phyloP scores from a whole-genome alignment of 1,284 basidiomycete species.

The Ceratobasidium sp. region DNA sequence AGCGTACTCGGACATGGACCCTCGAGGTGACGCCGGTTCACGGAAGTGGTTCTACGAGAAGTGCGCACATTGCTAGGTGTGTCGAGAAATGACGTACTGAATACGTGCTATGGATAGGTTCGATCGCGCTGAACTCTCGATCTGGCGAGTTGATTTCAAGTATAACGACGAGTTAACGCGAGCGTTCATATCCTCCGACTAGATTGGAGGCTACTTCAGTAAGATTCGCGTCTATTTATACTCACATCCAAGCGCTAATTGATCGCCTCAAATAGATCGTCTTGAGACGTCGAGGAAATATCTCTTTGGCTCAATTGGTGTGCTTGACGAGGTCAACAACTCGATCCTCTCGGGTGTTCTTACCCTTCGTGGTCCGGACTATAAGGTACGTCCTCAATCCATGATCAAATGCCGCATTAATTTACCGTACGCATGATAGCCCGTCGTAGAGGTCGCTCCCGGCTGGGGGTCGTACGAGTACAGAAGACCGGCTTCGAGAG shows the following conservation, averaged over 20 bases:
- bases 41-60: slow-evolving; percentile 93
- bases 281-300: slow-evolving; percentile 95
- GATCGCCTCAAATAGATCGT: slow-evolving; percentile 65
- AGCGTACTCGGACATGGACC: slow-evolving; percentile 97
- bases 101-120: slow-evolving; percentile 63
- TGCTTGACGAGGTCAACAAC: slow-evolving; percentile 84
- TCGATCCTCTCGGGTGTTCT: slow-evolving; percentile 82
- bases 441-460: slow-evolving; percentile 85
- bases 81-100: neutral
- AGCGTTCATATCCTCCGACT: slow-evolving; percentile 91
- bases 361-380: slow-evolving; percentile 77
- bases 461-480: slow-evolving; percentile 82
- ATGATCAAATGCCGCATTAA: slow-evolving; percentile 13
- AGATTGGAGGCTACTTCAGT: slow-evolving; percentile 91
- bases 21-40: slow-evolving; percentile 76
- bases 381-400: neutral
- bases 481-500: slow-evolving; percentile 71
- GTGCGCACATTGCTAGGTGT: slow-evolving; percentile 58
- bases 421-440: slow-evolving; percentile 52
- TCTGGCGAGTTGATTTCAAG: slow-evolving; percentile 95
- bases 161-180: slow-evolving; percentile 95
- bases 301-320: slow-evolving; percentile 93
- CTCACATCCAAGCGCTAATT: neutral
- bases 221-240: slow-evolving; percentile 18
- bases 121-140: slow-evolving; percentile 84